Conservation (phyloP, 768 basidiomycete species). For the Rossbeevera mucosa region DNA sequence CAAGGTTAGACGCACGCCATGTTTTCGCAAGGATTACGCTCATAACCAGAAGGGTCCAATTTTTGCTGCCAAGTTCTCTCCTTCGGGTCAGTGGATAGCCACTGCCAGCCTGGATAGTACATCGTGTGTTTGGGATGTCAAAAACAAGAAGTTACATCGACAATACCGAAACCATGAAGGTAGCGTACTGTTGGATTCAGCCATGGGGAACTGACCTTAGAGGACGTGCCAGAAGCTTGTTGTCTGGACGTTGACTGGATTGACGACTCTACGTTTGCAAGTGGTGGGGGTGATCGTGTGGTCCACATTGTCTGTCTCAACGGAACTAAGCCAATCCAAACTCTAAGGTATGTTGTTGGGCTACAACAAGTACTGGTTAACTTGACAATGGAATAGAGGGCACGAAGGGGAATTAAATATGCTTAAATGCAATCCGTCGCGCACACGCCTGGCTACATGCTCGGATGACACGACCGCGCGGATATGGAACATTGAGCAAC, state of each 20-base stretch:
- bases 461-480: conserved; percentile 78
- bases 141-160: conserved; percentile 52
- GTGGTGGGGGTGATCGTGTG: conserved; percentile 63
- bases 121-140: conserved; percentile 74
- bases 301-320: conserved; percentile 60
- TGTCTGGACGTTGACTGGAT: conserved; percentile 83
- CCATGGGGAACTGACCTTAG: conserved; percentile 2
- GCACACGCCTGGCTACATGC: conserved; percentile 70
- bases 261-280: conserved; percentile 63
- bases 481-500: conserved; percentile 63
- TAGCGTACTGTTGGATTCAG: conserved; percentile 26
- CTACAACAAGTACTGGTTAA: not conserved
- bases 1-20: conserved; percentile 42
- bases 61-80: conserved; percentile 75
- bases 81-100: conserved; percentile 64
- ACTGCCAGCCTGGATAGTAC: conserved; percentile 77
- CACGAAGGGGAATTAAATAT: conserved; percentile 77
- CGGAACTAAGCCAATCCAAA: conserved; percentile 50
- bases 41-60: conserved; percentile 61
- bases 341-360: conserved; percentile 48
- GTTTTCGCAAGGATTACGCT: conserved; percentile 8
- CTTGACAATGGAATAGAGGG: conserved; percentile 42
- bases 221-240: conserved; percentile 46
- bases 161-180: conserved; percentile 68
- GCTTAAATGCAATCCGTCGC: conserved; percentile 61